Conservation (phyloP, 1,284 basidiomycete species). For the Cyathus olla region DNA sequence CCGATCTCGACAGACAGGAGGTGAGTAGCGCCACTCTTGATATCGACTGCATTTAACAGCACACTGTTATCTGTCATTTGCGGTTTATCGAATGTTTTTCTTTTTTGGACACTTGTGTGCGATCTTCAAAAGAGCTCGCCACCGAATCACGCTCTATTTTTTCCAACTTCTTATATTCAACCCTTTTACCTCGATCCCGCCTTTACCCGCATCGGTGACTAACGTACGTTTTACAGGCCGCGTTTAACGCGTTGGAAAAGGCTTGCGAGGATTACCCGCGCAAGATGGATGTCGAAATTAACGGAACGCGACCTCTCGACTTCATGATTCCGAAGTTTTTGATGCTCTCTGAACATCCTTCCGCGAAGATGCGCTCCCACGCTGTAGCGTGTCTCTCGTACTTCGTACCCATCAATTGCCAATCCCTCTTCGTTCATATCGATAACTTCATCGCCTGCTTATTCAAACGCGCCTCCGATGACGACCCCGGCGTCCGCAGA, state of each 20-base stretch:
- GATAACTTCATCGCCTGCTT: conserved; percentile 93
- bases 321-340: conserved; percentile 98
- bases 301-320: conserved; percentile 88
- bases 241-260: conserved; percentile 95
- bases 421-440: conserved; percentile 90
- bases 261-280: conserved; percentile 97
- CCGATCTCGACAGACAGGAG: conserved; percentile 84
- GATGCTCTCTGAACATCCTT: conserved; percentile 84
- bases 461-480: conserved; percentile 95
- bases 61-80: too few species aligned
- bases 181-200: conserved; percentile 1
- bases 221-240: conserved; percentile 68
- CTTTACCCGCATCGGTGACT: conserved; percentile 7
- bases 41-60: background rate
- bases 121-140: too few species aligned
- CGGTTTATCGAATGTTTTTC: too few species aligned
- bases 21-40: conserved; percentile 59
- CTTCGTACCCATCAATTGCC: conserved; percentile 88
- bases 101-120: too few species aligned
- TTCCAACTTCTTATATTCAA: background rate
- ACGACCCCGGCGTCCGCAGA: conserved; percentile 92
- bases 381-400: conserved; percentile 95
- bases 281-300: conserved; percentile 94
- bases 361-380: conserved; percentile 91
- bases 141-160: too few species aligned